A percentile compares a stretch with the other conserved stretches of the same genome.
Evolutionary conservation across 176 grass and related monocot species (phyloP).

Genomic region (Coix lacrymajobi): DNA sequence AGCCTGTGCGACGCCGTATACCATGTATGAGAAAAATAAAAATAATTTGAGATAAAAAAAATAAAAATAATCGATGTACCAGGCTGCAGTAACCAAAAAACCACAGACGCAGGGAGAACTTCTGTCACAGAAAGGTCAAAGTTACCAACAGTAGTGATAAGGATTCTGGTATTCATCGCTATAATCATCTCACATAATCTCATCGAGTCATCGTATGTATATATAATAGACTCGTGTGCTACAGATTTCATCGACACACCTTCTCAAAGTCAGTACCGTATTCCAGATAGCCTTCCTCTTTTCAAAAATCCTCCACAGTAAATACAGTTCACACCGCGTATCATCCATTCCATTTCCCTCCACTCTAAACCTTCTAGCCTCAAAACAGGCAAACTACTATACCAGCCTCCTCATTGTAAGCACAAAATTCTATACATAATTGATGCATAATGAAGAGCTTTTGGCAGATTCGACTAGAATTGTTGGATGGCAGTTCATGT

Average conservation of each 20-base stretch:
- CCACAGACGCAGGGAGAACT: not conserved
- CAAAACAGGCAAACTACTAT: not conserved
- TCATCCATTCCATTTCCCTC: not conserved
- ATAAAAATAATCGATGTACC: not conserved
- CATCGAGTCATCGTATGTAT: not conserved
- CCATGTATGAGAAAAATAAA: too few relatives aligned
- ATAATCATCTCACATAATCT: not conserved
- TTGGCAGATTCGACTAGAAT: not conserved
- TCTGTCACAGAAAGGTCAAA: not conserved
- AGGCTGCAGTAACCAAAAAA: not conserved
- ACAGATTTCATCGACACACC: not conserved
- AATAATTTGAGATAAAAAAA: too few relatives aligned
- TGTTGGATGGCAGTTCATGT: not conserved
- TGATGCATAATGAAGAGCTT: constrained; percentile 17
- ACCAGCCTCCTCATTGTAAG: not conserved
- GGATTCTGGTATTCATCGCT: not conserved
- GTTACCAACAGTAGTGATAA: not conserved
- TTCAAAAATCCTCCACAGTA: not conserved
- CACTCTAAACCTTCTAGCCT: not conserved
- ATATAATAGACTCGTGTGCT: not conserved
- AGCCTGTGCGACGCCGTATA: not conserved
- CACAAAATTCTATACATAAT: constrained; percentile 33
- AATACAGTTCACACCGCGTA: not conserved
- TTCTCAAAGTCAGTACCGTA: not conserved
- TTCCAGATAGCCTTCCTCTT: not conserved